phyloP scores from a whole-genome alignment of 495 filamentous ascomycete genomes.

The Aspergillus nidulans region DNA sequence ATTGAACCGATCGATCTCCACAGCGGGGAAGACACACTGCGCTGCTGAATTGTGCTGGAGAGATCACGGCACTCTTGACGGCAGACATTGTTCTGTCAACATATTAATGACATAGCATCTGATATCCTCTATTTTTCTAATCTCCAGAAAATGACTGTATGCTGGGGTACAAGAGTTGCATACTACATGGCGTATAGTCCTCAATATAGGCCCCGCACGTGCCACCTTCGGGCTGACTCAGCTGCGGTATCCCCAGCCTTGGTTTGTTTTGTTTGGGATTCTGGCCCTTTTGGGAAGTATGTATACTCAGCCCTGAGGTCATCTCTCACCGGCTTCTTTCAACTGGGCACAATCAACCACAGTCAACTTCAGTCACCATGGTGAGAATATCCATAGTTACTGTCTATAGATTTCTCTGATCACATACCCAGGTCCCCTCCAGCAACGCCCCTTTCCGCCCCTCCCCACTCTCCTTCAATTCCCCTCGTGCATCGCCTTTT shows the following conservation, averaged over 20 bases:
- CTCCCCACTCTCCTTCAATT: slow-evolving; percentile 65
- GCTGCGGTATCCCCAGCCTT: slow-evolving; percentile 17
- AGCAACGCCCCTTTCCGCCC: slow-evolving; percentile 58
- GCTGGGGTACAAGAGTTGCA: not conserved
- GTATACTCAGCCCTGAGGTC: not conserved
- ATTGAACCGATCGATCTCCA: slow-evolving; percentile 24
- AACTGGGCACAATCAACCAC: not conserved
- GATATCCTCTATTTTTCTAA: not conserved
- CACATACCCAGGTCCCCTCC: slow-evolving; percentile 29
- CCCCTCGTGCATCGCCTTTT: slow-evolving; percentile 70
- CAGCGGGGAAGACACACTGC: slow-evolving; percentile 23
- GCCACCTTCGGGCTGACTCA: slow-evolving; percentile 31
- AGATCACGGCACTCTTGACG: not conserved
- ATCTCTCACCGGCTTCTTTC: not conserved
- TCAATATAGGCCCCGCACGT: slow-evolving; percentile 21
- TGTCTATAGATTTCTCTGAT: not conserved
- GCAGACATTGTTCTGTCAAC: not conserved
- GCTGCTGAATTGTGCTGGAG: not conserved
- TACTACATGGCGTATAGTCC: not conserved
- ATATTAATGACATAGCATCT: not conserved
- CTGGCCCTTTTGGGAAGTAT: slow-evolving; percentile 17
- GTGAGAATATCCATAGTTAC: slow-evolving; percentile 11
- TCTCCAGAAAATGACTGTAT: not conserved
- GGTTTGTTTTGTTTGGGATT: slow-evolving; percentile 27
- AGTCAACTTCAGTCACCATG: slow-evolving; percentile 16